These are phyloP conservation scores for Taphrina wiesneri DNA, from an alignment of 1,139 yeast species.

Conservation along the genomic window DNA sequence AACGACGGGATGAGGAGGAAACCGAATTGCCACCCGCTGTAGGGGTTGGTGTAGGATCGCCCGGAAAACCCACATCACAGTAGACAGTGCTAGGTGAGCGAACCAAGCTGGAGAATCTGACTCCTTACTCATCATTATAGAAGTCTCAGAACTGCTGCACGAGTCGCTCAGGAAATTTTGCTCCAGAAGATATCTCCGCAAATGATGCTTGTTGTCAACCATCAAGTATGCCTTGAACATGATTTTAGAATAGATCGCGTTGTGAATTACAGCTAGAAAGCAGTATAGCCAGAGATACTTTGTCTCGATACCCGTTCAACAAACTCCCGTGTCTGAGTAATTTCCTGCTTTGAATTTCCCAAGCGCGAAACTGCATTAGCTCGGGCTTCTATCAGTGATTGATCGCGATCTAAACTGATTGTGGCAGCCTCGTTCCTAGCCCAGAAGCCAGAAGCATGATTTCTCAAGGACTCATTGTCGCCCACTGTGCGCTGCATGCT, in stretches of 20 bases:
- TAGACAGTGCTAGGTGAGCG: too few species aligned
- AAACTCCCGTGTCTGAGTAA: not conserved
- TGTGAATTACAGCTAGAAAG: not conserved
- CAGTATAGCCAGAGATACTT: not conserved
- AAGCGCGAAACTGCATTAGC: not conserved
- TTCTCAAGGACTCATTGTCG: slow-evolving; percentile 6
- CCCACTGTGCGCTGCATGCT: slow-evolving; percentile 22
- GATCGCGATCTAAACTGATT: not conserved
- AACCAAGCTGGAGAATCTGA: too few species aligned
- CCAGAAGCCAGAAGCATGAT: slow-evolving; percentile 8
- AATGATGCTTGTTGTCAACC: too few species aligned
- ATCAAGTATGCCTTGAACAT: too few species aligned
- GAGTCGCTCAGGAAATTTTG: too few species aligned
- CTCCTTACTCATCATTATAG: too few species aligned
- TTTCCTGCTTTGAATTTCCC: not conserved
- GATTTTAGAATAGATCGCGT: not conserved
- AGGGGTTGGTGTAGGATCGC: too few species aligned
- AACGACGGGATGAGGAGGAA: too few species aligned
- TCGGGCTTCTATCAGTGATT: not conserved
- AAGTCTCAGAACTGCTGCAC: too few species aligned
- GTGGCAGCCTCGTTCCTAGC: slow-evolving; percentile 9
- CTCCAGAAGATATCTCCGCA: too few species aligned
- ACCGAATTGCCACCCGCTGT: too few species aligned
- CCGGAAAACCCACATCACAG: too few species aligned
- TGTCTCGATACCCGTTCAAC: not conserved